Base-by-base conservation (phyloP, 768 basidiomycete genomes). In the Pleurotus ostreatus region DNA sequence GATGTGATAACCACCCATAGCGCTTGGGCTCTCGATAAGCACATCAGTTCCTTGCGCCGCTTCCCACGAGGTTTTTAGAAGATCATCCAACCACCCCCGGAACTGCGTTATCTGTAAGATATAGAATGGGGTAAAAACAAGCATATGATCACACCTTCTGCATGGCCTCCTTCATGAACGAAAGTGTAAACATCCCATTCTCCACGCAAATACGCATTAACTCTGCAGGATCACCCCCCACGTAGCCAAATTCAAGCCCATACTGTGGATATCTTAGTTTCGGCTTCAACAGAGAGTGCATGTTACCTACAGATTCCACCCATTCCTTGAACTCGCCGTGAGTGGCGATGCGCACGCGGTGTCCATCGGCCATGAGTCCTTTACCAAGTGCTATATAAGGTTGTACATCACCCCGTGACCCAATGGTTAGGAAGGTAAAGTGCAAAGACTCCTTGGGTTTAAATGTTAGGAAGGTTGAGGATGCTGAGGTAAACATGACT, bases 171-270 rank as follows among this genome's bases (percentile, higher is more conserved):
- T 88, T 94, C 68, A 98, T 73, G 72, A 98, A 98, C 0, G 94
- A 85, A 38, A 98, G 88, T 0, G 96, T 97, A 66, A 98, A 99
- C 56, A 88, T 97, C 59, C 97, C 97, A 70, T 99, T 98, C 71
- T 98, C 96, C 34, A 98, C 88, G 68, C 95, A 98, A 60, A 99
- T 93, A 52, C 92, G 83, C 94, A 98, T 95, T 41, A 99, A 75
- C 70, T 98, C 96, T 1, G 97, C 95, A 8, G 96, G 96, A 70
- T 98, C 97, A 23, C 96, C 96, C 9, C 97, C 96, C 43, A 98
- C 94, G 61, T 82, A 88, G 9, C 89, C 89, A 68, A 89, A 98
- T 65, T 94, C 94, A 63, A 99, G 97, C n/a, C 93, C 94, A 66
- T 98, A 81, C 94, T 97, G 60, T 37, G 9, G 57, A 49, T 55